Evolutionary conservation across 805 yeast genomes (phyloP).

Genomic region (Saturnispora saitoi): DNA sequence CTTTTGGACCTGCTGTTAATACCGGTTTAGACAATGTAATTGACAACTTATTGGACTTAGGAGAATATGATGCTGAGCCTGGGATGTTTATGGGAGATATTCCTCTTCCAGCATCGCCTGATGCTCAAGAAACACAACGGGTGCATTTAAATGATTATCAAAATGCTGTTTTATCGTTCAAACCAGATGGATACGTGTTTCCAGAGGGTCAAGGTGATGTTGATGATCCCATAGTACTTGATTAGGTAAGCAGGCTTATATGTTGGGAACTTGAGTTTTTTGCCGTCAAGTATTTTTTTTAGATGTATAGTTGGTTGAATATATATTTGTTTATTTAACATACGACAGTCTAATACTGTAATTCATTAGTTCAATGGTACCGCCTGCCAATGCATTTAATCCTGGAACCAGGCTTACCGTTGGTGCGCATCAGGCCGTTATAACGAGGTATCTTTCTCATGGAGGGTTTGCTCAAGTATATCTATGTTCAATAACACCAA

Average conservation of each 20-base stretch:
- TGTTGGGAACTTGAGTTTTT: neutral
- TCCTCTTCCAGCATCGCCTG: conserved; percentile 7
- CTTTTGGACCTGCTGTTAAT: neutral
- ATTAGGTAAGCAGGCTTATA: conserved; percentile 10
- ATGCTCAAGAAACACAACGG: conserved; percentile 11
- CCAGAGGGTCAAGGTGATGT: conserved; percentile 26
- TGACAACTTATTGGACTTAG: neutral
- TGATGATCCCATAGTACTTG: conserved; percentile 28
- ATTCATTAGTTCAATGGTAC: conserved; percentile 1
- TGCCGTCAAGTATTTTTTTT: neutral
- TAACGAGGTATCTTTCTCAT: conserved; percentile 37
- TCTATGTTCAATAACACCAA: conserved; percentile 47
- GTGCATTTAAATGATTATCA: neutral
- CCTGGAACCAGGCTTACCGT: conserved; percentile 43
- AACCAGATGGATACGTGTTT: conserved; percentile 15
- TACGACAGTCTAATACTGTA: neutral
- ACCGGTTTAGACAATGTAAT: neutral
- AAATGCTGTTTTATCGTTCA: neutral
- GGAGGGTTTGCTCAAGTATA: conserved; percentile 79
- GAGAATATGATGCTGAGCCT: conserved; percentile 7
- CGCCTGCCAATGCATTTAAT: conserved; percentile 16
- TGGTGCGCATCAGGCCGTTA: conserved; percentile 39
- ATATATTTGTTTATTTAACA: neutral
- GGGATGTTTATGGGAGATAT: conserved; percentile 5
- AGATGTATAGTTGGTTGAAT: neutral